These are phyloP conservation scores for Colletotrichum sp. DNA, from an alignment of 2,329 filamentous ascomycete genomes.

Conservation along the genomic window DNA sequence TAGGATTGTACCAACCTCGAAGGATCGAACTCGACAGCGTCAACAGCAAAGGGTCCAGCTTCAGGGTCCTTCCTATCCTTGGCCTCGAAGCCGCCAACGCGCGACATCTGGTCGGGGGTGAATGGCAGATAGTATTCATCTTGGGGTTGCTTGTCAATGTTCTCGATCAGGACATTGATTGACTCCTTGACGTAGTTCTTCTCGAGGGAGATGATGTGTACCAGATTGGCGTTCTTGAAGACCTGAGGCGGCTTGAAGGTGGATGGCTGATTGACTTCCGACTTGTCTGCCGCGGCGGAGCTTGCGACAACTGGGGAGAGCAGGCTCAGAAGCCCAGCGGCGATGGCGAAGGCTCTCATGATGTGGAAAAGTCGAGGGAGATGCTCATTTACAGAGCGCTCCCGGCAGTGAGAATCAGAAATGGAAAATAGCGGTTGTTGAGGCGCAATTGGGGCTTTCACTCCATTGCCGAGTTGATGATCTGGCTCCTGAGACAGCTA, in stretches of 20 bases:
- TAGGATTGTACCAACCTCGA: constrained; percentile 52
- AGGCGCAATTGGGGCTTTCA: constrained; percentile 23
- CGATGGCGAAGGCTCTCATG: constrained; percentile 56
- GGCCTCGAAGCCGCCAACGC: constrained; percentile 86
- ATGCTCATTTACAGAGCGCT: constrained; percentile 30
- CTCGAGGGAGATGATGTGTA: constrained; percentile 89
- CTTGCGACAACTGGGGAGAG: constrained; percentile 51
- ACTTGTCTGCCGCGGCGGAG: constrained; percentile 39
- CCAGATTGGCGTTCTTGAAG: constrained; percentile 92
- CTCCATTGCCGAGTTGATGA: constrained; percentile 24
- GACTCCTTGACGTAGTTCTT: constrained; percentile 91
- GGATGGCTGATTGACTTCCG: constrained; percentile 64
- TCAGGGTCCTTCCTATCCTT: constrained; percentile 85
- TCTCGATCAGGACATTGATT: constrained; percentile 94
- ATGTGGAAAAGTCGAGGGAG: constrained; percentile 28
- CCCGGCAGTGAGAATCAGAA: constrained; percentile 22
- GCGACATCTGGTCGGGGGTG: constrained; percentile 74
- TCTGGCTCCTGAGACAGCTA: constrained; percentile 27
- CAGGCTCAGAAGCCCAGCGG: constrained; percentile 65
- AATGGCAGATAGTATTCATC: constrained; percentile 93
- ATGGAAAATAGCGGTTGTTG: constrained; percentile 9
- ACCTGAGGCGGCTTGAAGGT: constrained; percentile 86
- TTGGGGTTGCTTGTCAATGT: constrained; percentile 79
- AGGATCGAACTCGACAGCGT: constrained; percentile 68
- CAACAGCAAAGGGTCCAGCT: constrained; percentile 70